Conservation (phyloP, 1,284 basidiomycete species). For the Tilletia walkeri region DNA sequence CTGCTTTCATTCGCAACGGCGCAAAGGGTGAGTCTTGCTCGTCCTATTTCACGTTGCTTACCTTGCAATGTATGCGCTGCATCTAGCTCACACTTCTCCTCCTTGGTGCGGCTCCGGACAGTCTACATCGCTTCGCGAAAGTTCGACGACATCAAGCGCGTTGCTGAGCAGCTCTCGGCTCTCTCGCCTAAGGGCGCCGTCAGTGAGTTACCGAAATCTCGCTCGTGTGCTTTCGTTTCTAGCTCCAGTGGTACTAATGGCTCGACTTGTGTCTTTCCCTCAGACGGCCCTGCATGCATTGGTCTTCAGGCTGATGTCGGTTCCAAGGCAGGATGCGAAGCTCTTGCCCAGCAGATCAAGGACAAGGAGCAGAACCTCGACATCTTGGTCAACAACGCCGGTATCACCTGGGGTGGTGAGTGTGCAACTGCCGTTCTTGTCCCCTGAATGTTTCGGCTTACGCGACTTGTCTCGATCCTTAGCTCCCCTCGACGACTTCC, state of each 20-base stretch:
- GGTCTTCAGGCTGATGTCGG: slow-evolving; percentile 48
- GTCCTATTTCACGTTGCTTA: too few relatives aligned
- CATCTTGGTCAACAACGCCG: slow-evolving; percentile 52
- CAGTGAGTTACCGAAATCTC: slow-evolving; percentile 21
- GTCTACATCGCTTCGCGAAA: slow-evolving; percentile 84
- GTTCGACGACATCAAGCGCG: slow-evolving; percentile 65
- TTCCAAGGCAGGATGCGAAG: slow-evolving; percentile 75
- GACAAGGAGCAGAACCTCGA: slow-evolving; percentile 65
- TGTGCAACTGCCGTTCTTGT: not conserved
- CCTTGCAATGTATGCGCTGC: not conserved
- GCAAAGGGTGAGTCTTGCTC: slow-evolving; percentile 55
- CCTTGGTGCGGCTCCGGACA: not conserved
- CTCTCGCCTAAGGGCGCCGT: slow-evolving; percentile 37
- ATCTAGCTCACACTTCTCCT: not conserved
- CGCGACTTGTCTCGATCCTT: too few relatives aligned
- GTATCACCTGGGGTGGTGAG: slow-evolving; percentile 69
- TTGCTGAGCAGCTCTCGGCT: slow-evolving; percentile 35
- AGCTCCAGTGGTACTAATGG: too few relatives aligned
- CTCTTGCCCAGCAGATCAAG: slow-evolving; percentile 69
- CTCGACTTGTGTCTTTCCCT: not conserved
- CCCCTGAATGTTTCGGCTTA: too few relatives aligned
- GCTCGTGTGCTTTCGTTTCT: too few relatives aligned
- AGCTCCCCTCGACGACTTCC: slow-evolving; percentile 68
- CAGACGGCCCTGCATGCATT: slow-evolving; percentile 24
- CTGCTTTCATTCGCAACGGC: slow-evolving; percentile 75